Base-by-base conservation (phyloP, 2,329 filamentous ascomycete genomes). In the Claviceps sp. region DNA sequence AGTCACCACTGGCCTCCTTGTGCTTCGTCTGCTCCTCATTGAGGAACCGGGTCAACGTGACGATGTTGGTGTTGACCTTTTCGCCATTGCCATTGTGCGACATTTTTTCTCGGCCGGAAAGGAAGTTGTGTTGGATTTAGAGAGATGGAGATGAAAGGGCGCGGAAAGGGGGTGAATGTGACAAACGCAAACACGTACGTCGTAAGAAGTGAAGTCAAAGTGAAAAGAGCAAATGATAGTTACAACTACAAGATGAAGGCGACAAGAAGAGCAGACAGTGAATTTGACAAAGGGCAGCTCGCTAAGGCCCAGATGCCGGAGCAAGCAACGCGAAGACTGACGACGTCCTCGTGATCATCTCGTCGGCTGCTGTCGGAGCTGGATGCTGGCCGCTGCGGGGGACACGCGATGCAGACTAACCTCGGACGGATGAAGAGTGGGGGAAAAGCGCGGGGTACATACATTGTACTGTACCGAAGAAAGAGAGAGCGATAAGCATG, bases 11-110 rank as follows among this genome's bases (percentile, higher is more conserved):
- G 50, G 93, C 93, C 68, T 97, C 89, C 66, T 85, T 85, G 73
- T 94, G 83, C 71, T 96, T 96, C 56, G 77, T 72, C 70, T 98
- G 93, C 74, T 96, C 90, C 74, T 98, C 93, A 34, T 89, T 97
- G 62, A 98, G 79, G 77, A 93, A 95, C 56, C 93, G 81, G 43
- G 93, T 96, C 61, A 98, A 82, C 51, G 93, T 97, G 66, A 97
- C 78, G 65, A 98, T 97, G 69, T 96, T 82, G 56, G 88, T 94
- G 77, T 97, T 96, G 74, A 98, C 83, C 68, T 85, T 84, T 73
- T 95, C 88, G 60, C 68, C 71, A 59, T 68, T 68, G 55, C 68
- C 68, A 59, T 69, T 70, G 58, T 65, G 57, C 52, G 63, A 56
- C 65, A 68, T 69, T 34, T 7, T 7, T 36, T 36, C 11, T 45